A percentile compares a stretch with the other conserved stretches of the same genome.
Evolutionary conservation across 2,329 filamentous ascomycete species (phyloP).

Genomic region (Xylaria sp.): DNA sequence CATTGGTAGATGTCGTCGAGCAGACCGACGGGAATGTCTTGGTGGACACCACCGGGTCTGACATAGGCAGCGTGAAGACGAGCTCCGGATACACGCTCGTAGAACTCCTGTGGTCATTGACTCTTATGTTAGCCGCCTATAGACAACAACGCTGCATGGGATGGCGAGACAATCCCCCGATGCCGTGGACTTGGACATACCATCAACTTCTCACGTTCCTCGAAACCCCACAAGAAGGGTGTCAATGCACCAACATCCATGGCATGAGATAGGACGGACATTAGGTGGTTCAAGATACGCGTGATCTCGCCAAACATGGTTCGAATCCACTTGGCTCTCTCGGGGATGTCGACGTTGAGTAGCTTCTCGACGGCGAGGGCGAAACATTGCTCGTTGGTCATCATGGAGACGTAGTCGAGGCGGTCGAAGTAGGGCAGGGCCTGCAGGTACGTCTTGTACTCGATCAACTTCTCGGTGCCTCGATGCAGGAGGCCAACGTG

Average conservation of each 20-base stretch:
- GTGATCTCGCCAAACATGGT: constrained; percentile 97
- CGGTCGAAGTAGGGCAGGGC: constrained; percentile 98
- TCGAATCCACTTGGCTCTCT: constrained; percentile 94
- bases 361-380: constrained; percentile 96
- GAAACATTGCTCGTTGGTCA: constrained; percentile 99
- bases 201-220: constrained; percentile 99
- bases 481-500: constrained; percentile 96
- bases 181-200: constrained; percentile 54
- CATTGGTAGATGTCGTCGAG: constrained; percentile 99
- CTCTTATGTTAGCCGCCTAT: neutral
- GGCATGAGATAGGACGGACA: constrained; percentile 95
- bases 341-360: constrained; percentile 93
- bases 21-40: constrained; percentile 91
- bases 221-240: constrained; percentile 98
- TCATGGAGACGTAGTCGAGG: constrained; percentile 99
- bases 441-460: constrained; percentile 99
- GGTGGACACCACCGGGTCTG: constrained; percentile 92
- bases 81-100: constrained; percentile 97
- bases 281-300: constrained; percentile 92
- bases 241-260: constrained; percentile 99
- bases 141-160: neutral
- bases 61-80: constrained; percentile 97
- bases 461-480: constrained; percentile 98
- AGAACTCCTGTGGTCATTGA: constrained; percentile 78
- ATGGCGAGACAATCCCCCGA: neutral